Conservation (phyloP, 495 filamentous ascomycete genomes). For the Alectoria sarmentosa region DNA sequence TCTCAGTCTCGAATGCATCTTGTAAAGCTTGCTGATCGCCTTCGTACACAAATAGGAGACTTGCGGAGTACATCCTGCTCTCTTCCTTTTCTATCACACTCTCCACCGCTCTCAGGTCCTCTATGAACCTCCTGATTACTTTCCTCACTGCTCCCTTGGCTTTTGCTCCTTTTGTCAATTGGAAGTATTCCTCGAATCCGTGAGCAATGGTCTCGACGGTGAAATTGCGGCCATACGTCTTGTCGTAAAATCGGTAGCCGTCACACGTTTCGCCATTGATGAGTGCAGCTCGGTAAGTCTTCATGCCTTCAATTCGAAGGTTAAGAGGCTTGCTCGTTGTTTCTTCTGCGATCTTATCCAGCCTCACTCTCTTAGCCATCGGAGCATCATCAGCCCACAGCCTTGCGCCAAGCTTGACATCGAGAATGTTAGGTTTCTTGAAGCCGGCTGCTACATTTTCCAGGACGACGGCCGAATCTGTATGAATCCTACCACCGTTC, state of each 20-base stretch:
- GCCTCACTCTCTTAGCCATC: constrained; percentile 63
- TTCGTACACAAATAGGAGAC: constrained; percentile 86
- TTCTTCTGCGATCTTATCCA: constrained; percentile 69
- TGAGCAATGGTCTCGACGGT: constrained; percentile 61
- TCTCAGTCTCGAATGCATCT: constrained; percentile 56
- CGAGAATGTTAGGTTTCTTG: constrained; percentile 82
- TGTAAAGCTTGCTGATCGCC: constrained; percentile 68
- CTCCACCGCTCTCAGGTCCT: constrained; percentile 59
- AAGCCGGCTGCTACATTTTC: constrained; percentile 82
- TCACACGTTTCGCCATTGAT: constrained; percentile 36
- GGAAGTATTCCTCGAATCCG: constrained; percentile 71
- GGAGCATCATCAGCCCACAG: constrained; percentile 83
- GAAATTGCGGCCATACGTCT: constrained; percentile 77
- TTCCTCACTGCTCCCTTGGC: constrained; percentile 41
- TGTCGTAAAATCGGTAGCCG: constrained; percentile 73
- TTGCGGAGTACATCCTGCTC: constrained; percentile 90
- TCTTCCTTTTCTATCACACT: constrained; percentile 64
- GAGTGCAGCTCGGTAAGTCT: constrained; percentile 66
- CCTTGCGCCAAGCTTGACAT: constrained; percentile 81
- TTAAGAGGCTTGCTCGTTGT: constrained; percentile 78
- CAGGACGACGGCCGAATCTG: constrained; percentile 73
- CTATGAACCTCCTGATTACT: constrained; percentile 50
- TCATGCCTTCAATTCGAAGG: constrained; percentile 91
- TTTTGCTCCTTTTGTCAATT: constrained; percentile 53
- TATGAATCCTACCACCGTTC: constrained; percentile 53